These are phyloP conservation scores for Podila verticillata DNA, from an alignment of 192 early-diverging fungal species.

Conservation along the genomic window DNA sequence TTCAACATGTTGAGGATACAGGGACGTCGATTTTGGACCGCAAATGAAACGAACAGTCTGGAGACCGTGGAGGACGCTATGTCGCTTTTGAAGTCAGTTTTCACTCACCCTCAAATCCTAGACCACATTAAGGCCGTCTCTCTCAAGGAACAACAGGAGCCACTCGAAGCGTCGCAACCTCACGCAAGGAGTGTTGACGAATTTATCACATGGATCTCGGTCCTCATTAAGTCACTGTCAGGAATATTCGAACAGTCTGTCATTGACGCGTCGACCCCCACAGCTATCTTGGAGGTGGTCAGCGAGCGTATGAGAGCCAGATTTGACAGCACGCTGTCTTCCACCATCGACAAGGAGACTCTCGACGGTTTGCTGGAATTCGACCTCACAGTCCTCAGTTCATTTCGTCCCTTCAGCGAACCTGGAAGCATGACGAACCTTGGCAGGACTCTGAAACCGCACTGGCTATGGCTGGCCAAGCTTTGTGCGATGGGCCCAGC, in stretches of 20 bases:
- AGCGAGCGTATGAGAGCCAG: conserved; percentile 11
- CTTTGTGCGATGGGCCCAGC: conserved; percentile 20
- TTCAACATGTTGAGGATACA: conserved; percentile 20
- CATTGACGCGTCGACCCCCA: neutral
- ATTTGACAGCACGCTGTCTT: neutral
- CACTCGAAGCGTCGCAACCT: neutral
- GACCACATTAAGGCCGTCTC: conserved; percentile 12
- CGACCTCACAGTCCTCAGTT: conserved; percentile 22
- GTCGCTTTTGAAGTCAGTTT: conserved; percentile 7
- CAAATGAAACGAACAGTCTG: neutral
- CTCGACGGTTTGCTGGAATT: conserved; percentile 11
- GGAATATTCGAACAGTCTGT: neutral
- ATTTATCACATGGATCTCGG: conserved; percentile 21
- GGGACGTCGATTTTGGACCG: conserved; percentile 25
- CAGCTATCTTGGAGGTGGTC: neutral
- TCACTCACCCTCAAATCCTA: conserved; percentile 14
- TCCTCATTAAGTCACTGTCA: conserved; percentile 27
- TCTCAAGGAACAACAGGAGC: conserved; percentile 3
- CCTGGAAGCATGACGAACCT: neutral
- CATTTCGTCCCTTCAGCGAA: conserved; percentile 8
- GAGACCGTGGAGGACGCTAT: neutral
- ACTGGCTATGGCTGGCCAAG: conserved; percentile 23
- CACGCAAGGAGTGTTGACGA: conserved; percentile 5
- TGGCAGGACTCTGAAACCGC: neutral
- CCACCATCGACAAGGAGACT: neutral